phyloP scores from a whole-genome alignment of 2,329 filamentous ascomycete genomes.

The Clarireedia homoeocarpa region DNA sequence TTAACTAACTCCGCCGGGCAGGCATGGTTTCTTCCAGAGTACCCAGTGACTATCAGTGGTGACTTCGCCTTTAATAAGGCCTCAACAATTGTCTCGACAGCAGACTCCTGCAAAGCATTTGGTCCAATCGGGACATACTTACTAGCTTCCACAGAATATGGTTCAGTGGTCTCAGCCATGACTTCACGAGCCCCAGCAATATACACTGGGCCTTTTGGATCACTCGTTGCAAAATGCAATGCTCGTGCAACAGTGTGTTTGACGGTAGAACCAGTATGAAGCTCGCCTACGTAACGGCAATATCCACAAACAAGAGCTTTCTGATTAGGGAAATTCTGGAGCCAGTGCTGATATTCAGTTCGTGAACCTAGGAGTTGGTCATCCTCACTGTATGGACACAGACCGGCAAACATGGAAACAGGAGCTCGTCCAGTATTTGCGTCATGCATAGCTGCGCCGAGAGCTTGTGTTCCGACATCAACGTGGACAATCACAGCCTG shows the following conservation, averaged over 20 bases:
- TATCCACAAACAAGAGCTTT: constrained; percentile 1
- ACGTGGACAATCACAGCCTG: constrained; percentile 64
- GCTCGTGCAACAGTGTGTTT: background rate
- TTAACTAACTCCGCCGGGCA: constrained; percentile 53
- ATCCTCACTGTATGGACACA: background rate
- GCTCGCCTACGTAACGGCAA: constrained; percentile 1
- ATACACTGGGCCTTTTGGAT: background rate
- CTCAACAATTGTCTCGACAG: background rate
- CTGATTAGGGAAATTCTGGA: background rate
- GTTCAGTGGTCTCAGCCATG: background rate
- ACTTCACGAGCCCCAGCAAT: background rate
- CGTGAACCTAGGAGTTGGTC: background rate
- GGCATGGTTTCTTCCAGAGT: constrained; percentile 58
- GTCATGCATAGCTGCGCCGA: constrained; percentile 50
- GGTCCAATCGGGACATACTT: background rate
- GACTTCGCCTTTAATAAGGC: constrained; percentile 19
- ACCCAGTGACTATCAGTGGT: constrained; percentile 64
- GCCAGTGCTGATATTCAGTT: constrained; percentile 1
- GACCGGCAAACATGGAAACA: background rate
- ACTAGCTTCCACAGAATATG: background rate
- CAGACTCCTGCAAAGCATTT: background rate
- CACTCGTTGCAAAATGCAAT: constrained; percentile 1
- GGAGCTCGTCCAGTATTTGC: constrained; percentile 1
- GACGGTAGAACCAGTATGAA: background rate
- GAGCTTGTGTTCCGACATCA: constrained; percentile 64